Percentiles rank a stretch among this genome's conserved stretches.
These are phyloP conservation scores for Diospyros kaki DNA, from an alignment of 148 eudicot species.

Conservation along the genomic window DNA sequence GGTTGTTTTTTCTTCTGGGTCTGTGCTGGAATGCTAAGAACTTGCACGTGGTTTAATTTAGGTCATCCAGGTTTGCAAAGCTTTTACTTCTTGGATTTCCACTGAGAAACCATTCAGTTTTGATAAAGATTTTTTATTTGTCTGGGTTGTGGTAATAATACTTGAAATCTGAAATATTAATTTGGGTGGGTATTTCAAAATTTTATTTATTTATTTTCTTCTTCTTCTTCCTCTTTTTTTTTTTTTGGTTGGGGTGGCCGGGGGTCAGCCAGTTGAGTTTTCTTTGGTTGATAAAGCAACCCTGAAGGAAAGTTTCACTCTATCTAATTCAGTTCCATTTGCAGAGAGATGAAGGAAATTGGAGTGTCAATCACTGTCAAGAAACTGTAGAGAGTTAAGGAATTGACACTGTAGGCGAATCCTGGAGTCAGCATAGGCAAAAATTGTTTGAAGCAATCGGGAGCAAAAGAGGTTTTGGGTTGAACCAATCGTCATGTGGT, in stretches of 20 bases:
- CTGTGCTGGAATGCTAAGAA: background rate
- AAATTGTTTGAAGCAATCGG: background rate
- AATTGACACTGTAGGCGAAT: background rate
- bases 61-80: background rate
- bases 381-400: background rate
- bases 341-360: background rate
- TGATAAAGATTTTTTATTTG: background rate
- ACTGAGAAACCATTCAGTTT: background rate
- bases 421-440: no score
- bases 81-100: background rate
- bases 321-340: background rate
- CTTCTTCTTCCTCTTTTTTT: background rate
- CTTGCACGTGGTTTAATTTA: background rate
- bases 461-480: conserved; percentile 4
- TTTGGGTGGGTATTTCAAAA: background rate
- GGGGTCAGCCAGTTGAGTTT: conserved; percentile 1
- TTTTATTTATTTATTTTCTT: no score
- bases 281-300: background rate
- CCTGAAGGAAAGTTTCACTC: background rate
- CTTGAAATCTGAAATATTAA: background rate
- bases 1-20: background rate
- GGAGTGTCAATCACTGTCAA: background rate
- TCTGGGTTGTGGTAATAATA: conserved; percentile 5
- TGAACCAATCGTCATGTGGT: background rate
- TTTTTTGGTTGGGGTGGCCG: background rate